Percentiles rank a stretch among this genome's conserved stretches.
phyloP scores from a whole-genome alignment of 1,284 basidiomycete species.

The Spongispora temasekensis region DNA sequence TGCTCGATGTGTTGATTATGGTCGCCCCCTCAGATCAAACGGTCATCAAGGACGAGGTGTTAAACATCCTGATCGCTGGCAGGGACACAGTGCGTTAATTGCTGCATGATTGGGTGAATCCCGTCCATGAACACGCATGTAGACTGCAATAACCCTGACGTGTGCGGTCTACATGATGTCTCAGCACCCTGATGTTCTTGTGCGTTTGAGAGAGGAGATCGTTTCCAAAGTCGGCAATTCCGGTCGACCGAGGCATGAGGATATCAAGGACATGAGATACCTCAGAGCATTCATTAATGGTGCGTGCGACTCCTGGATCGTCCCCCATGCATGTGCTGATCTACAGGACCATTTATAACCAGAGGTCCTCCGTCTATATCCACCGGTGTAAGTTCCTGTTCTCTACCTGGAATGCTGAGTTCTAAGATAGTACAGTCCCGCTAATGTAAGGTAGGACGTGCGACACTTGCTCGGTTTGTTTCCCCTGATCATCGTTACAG shows the following conservation, averaged over 20 bases:
- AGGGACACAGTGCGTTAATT: slow-evolving; percentile 39
- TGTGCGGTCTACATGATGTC: slow-evolving; percentile 57
- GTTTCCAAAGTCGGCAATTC: slow-evolving; percentile 45
- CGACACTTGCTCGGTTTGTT: background rate
- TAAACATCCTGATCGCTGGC: slow-evolving; percentile 46
- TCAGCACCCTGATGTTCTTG: slow-evolving; percentile 46
- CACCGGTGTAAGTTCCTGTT: slow-evolving; percentile 48
- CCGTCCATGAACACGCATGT: background rate
- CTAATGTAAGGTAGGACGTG: slow-evolving; percentile 43
- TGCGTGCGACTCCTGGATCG: slow-evolving; percentile 22
- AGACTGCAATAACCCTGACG: slow-evolving; percentile 55
- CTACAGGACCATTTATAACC: background rate
- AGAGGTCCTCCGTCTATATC: slow-evolving; percentile 63
- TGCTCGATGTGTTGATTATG: slow-evolving; percentile 5
- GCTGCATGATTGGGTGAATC: background rate
- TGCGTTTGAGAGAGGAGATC: slow-evolving; percentile 54
- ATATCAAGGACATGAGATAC: slow-evolving; percentile 57
- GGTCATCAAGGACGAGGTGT: slow-evolving; percentile 39
- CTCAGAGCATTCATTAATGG: slow-evolving; percentile 61
- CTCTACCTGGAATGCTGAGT: background rate
- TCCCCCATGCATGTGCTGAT: background rate
- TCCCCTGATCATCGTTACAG: slow-evolving; percentile 22
- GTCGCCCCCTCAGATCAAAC: slow-evolving; percentile 28
- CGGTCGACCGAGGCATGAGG: slow-evolving; percentile 49
- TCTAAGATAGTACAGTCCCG: slow-evolving; percentile 40